These are phyloP conservation scores for Prunus mira DNA, from an alignment of 306 rosid species.

Conservation along the genomic window DNA sequence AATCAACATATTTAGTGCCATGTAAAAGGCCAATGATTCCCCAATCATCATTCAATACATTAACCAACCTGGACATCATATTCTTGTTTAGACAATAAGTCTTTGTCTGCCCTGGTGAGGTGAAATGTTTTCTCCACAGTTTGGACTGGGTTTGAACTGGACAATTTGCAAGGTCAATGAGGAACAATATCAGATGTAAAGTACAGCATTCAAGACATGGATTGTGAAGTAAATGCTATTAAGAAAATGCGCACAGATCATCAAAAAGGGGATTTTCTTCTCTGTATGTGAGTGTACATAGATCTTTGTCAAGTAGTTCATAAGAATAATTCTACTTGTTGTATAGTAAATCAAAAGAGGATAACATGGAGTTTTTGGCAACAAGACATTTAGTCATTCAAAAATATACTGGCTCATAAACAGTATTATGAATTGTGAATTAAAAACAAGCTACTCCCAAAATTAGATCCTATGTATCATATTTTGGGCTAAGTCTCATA, in stretches of 20 bases:
- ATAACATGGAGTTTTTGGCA: neutral
- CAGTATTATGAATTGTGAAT: neutral
- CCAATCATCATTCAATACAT: conserved; percentile 17
- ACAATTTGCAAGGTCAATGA: conserved; percentile 21
- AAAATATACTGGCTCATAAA: neutral
- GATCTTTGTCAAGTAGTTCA: neutral
- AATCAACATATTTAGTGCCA: conserved; percentile 18
- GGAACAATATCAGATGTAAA: conserved; percentile 11
- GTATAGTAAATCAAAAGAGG: neutral
- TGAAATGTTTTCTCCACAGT: conserved; percentile 80
- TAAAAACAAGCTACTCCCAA: neutral
- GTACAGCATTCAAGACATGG: neutral
- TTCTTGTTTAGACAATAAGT: conserved; percentile 63
- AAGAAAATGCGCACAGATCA: neutral
- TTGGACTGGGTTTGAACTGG: conserved; percentile 83
- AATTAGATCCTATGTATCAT: neutral
- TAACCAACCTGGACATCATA: conserved; percentile 85
- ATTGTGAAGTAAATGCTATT: too few relatives aligned
- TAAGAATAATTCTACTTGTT: neutral
- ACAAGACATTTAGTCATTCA: neutral
- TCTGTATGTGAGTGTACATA: neutral
- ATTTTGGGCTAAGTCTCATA: neutral
- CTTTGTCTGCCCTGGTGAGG: conserved; percentile 76
- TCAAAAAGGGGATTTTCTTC: neutral
- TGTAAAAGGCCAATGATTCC: conserved; percentile 13